phyloP scores from a whole-genome alignment of 1,139 yeast species.

The Debaryomycetaceae sp. region DNA sequence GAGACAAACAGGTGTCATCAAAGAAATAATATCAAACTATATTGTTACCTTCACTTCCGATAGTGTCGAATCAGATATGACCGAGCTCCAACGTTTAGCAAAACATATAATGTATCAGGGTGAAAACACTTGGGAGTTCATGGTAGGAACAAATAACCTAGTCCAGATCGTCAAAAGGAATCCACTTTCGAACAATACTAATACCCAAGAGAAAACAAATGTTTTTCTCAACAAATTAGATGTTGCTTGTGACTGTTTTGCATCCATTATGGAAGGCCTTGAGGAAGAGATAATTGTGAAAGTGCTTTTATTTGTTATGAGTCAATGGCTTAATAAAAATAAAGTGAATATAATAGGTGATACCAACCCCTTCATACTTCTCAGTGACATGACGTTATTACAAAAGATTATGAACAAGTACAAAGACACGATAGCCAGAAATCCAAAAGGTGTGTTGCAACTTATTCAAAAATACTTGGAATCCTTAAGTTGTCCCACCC shows the following conservation, averaged over 20 bases:
- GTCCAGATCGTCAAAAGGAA: constrained; percentile 42
- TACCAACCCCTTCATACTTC: constrained; percentile 50
- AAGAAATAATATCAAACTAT: constrained; percentile 46
- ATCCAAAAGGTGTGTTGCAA: constrained; percentile 57
- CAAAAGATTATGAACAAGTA: constrained; percentile 62
- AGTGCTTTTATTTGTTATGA: constrained; percentile 51
- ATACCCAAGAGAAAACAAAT: constrained; percentile 22
- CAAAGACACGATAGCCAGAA: constrained; percentile 56
- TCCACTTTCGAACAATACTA: constrained; percentile 6
- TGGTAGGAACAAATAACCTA: constrained; percentile 51
- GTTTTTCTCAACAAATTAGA: constrained; percentile 50
- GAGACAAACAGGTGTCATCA: constrained; percentile 41
- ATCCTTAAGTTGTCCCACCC: constrained; percentile 2
- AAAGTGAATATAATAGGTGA: constrained; percentile 15
- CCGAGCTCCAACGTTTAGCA: constrained; percentile 36
- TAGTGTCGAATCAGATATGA: constrained; percentile 13
- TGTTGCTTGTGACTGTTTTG: constrained; percentile 41
- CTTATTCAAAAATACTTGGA: constrained; percentile 46
- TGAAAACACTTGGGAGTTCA: constrained; percentile 50
- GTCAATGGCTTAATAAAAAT: constrained; percentile 53
- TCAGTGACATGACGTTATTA: constrained; percentile 61
- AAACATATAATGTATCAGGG: constrained; percentile 43
- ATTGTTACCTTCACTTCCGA: constrained; percentile 32
- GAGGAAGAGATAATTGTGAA: constrained; percentile 46
- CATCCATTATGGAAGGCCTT: constrained; percentile 46